These are phyloP conservation scores for Penicillium sp. DNA, from an alignment of 2,329 filamentous ascomycete genomes.

Conservation along the genomic window DNA sequence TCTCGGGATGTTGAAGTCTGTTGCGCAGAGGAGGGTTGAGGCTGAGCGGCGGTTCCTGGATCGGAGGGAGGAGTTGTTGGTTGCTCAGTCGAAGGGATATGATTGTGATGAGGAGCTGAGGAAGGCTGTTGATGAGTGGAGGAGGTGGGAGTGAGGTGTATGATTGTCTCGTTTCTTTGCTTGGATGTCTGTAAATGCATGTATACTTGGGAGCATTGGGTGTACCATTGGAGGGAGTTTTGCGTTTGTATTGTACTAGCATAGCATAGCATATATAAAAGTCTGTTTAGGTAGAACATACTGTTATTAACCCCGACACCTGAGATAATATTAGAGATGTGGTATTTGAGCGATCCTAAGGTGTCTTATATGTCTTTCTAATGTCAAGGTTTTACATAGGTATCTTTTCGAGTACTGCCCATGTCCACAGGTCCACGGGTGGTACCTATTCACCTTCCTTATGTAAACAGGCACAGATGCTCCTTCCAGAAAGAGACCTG, in stretches of 20 bases:
- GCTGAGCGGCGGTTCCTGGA: slow-evolving; percentile 60
- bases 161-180: slow-evolving; percentile 1
- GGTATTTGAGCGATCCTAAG: too few species aligned
- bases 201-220: slow-evolving; percentile 1
- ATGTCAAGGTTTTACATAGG: too few species aligned
- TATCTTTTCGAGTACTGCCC: too few species aligned
- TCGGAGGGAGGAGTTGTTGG: slow-evolving; percentile 52
- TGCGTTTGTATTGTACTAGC: background rate
- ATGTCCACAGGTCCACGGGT: too few species aligned
- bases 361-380: too few species aligned
- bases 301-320: background rate
- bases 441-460: too few species aligned
- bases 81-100: slow-evolving; percentile 60
- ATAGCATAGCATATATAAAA: background rate
- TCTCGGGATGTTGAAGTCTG: slow-evolving; percentile 60
- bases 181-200: background rate
- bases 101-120: slow-evolving; percentile 46
- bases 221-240: background rate
- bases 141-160: slow-evolving; percentile 46
- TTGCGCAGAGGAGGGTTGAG: slow-evolving; percentile 56
- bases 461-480: too few species aligned
- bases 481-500: too few species aligned
- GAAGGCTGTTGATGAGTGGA: slow-evolving; percentile 52
- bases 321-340: too few species aligned
- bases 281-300: background rate